A percentile compares a stretch with the other conserved stretches of the same genome.
Evolutionary conservation across 345 rosid species (phyloP).

Genomic region (Citrus unshiu): DNA sequence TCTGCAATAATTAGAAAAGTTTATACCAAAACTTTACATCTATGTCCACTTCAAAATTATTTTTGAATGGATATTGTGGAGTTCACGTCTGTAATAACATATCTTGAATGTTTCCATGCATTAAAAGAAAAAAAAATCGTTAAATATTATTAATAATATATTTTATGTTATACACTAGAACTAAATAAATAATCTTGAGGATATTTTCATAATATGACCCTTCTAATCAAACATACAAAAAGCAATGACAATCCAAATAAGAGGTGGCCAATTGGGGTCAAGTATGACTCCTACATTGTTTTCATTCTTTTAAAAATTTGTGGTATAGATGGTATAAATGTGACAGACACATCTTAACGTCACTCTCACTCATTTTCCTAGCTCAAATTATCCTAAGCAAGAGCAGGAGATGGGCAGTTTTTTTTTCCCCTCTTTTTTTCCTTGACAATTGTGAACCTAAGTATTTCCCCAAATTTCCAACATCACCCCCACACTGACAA

Average conservation of each 20-base stretch:
- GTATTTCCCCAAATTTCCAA: neutral
- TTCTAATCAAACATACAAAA: neutral
- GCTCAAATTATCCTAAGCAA: neutral
- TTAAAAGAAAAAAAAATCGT: no score
- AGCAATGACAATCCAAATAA: neutral
- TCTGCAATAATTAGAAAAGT: neutral
- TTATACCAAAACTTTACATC: no score
- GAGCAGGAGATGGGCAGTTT: neutral
- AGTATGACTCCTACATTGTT: neutral
- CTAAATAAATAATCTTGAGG: neutral
- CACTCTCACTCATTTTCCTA: neutral
- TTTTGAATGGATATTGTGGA: no score
- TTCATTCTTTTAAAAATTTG: neutral
- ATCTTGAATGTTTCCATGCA: no score
- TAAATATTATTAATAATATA: no score
- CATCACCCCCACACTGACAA: slow-evolving; percentile 16
- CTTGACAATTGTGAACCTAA: neutral
- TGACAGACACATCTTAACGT: neutral
- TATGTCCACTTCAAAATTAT: neutral
- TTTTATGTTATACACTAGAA: neutral
- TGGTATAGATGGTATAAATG: neutral
- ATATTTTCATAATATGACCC: neutral
- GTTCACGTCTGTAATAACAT: no score
- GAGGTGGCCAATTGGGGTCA: neutral
- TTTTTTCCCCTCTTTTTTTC: neutral